Conservation (phyloP, 768 basidiomycete species). For the Mrakia gelida region DNA sequence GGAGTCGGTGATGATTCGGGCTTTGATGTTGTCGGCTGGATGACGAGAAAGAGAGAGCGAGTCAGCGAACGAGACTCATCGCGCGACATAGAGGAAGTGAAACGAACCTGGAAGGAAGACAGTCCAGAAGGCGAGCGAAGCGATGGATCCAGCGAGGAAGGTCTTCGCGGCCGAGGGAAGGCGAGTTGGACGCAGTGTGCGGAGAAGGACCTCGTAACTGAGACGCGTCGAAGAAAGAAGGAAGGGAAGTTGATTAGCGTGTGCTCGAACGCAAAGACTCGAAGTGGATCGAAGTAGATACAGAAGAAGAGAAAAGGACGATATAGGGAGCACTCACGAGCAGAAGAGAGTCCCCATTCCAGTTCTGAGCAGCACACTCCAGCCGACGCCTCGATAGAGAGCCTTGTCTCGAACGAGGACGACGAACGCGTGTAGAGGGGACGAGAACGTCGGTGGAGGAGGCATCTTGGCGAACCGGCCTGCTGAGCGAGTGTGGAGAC, state of each 20-base stretch:
- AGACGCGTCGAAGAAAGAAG: neutral
- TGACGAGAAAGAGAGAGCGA: too few relatives aligned
- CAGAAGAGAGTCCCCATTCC: neutral
- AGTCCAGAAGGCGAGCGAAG: slow-evolving; percentile 3
- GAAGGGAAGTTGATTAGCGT: neutral
- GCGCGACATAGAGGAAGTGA: too few relatives aligned
- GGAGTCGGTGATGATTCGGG: neutral
- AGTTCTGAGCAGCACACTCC: neutral
- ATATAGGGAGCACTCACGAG: neutral
- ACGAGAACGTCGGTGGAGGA: neutral
- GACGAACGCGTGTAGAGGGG: neutral
- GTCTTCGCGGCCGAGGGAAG: neutral
- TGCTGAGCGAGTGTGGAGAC: slow-evolving; percentile 9
- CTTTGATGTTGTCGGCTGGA: neutral
- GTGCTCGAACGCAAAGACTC: neutral
- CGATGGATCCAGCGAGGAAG: neutral
- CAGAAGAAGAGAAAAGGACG: too few relatives aligned
- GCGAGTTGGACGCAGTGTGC: neutral
- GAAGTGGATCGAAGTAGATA: too few relatives aligned
- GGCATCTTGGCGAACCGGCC: slow-evolving; percentile 3
- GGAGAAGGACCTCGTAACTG: neutral
- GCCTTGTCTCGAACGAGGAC: neutral
- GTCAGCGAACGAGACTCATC: too few relatives aligned
- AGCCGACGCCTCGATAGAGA: neutral
- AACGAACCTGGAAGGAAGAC: neutral